Evolutionary conservation across 495 filamentous ascomycete species (phyloP), one percentile per base, ranked within the genome.

Genomic region (Aspergillus incahuasiensis): DNA sequence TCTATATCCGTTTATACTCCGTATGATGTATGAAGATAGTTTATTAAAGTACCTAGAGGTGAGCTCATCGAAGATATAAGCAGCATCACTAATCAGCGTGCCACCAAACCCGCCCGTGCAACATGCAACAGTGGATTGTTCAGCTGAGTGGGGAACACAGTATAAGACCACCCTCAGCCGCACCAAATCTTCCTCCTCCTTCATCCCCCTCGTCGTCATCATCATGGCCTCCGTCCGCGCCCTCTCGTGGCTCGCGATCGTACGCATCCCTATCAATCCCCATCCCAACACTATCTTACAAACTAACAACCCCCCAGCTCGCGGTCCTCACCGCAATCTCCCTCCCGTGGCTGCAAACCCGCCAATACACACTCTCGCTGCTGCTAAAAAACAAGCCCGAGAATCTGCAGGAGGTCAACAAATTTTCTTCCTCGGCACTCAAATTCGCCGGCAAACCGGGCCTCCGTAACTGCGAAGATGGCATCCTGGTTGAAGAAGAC

Each of bases 401-500:
- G 7, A 51, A 53, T n/a, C 54, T 76, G 1, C 22, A 43, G 3
- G 58, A 54, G 8, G 24, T 71, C 47, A 67, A 73, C 40, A 50
- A 50, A 13, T 59, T 75, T 39, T 47, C 62, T 7, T 60, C 63
- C 8, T 59, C 58, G 16, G 55, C 64, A 24, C 35, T 75, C 49
- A 66, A 65, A 49, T 74, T 76, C 38, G 35, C 57, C 22, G 61
- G 76, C 28, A 57, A 56, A n/a, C 25, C 32, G 2, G 32, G 32
- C 12, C 53, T 78, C 39, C 69, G 71, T 30, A 78, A 70, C 61
- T 79, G 77, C 47, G 77, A 79, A 53, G 75, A 79, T 70, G 71
- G 53, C 1, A 21, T 77, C 12, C 42, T 79, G 20, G 61, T 69
- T 18, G 68, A 69, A 43, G 66, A 63, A 2, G 52, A 60, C 20